Evolutionary conservation across 352 stramenopile genomes (phyloP).

Genomic region (Phytophthora lateralis): DNA sequence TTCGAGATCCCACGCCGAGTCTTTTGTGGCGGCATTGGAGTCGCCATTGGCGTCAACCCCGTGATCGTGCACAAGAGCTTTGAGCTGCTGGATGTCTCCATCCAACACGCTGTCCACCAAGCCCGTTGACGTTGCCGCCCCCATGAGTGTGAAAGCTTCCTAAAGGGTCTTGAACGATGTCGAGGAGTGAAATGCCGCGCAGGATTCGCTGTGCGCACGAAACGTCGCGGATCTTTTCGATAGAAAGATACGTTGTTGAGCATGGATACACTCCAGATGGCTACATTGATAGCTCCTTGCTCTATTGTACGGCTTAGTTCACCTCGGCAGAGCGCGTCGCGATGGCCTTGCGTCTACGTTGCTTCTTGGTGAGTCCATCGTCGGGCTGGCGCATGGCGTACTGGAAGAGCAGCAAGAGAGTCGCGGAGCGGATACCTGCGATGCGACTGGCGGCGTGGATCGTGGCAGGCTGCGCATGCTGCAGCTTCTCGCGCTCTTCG

Average conservation of each 20-base stretch:
- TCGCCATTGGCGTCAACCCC: slow-evolving; percentile 4
- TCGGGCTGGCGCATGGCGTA: slow-evolving; percentile 57
- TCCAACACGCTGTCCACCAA: slow-evolving; percentile 62
- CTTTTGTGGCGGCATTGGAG: slow-evolving; percentile 7
- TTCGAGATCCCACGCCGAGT: slow-evolving; percentile 33
- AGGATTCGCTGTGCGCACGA: slow-evolving; percentile 10
- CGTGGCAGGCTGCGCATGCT: slow-evolving; percentile 82
- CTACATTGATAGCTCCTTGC: slow-evolving; percentile 13
- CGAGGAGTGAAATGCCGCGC: slow-evolving; percentile 2
- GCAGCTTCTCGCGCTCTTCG: slow-evolving; percentile 96
- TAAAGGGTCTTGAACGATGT: slow-evolving; percentile 4
- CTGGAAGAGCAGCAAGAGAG: slow-evolving; percentile 78
- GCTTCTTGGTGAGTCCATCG: slow-evolving; percentile 33
- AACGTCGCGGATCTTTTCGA: slow-evolving; percentile 30
- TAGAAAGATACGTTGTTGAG: slow-evolving; percentile 17
- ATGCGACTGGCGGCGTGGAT: slow-evolving; percentile 97
- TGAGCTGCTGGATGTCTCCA: slow-evolving; percentile 57
- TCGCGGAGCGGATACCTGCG: slow-evolving; percentile 85
- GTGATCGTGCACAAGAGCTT: slow-evolving; percentile 39
- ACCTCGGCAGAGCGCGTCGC: slow-evolving; percentile 12
- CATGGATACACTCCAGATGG: slow-evolving; percentile 24
- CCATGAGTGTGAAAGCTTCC: slow-evolving; percentile 12
- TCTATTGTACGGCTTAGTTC: slow-evolving; percentile 11
- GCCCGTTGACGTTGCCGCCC: slow-evolving; percentile 20
- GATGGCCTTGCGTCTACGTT: slow-evolving; percentile 32